Evolutionary conservation across 2,329 filamentous ascomycete species (phyloP).

Genomic region (Teratosphaeria destructans): DNA sequence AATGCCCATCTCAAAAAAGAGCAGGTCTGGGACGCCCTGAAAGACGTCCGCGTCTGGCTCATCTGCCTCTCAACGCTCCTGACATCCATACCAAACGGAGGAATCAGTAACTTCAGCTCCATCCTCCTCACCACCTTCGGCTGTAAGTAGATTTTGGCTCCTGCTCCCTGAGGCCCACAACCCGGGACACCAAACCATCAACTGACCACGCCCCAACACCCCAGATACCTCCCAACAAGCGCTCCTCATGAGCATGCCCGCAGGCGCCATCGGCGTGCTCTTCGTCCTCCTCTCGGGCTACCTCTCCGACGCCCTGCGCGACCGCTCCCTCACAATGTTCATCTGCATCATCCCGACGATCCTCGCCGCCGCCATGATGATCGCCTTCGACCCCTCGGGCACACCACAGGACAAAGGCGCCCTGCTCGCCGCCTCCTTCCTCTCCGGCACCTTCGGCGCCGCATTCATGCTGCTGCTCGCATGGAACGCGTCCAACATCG

Average conservation of each 20-base stretch:
- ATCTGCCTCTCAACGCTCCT: slow-evolving; percentile 2
- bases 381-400: slow-evolving; percentile 24
- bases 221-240: background rate
- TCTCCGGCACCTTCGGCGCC: slow-evolving; percentile 26
- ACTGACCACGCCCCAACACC: background rate
- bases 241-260: background rate
- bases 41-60: slow-evolving; percentile 31
- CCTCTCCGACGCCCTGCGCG: slow-evolving; percentile 28
- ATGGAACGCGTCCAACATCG: slow-evolving; percentile 38
- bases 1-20: slow-evolving; percentile 37
- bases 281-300: slow-evolving; percentile 14
- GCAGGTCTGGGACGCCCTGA: slow-evolving; percentile 30
- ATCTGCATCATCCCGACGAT: slow-evolving; percentile 38
- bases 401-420: slow-evolving; percentile 23
- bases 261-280: background rate
- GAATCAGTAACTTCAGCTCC: slow-evolving; percentile 2
- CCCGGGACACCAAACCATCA: background rate
- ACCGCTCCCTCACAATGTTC: slow-evolving; percentile 34
- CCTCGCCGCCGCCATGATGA: slow-evolving; percentile 32
- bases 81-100: slow-evolving; percentile 2
- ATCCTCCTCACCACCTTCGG: slow-evolving; percentile 1
- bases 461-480: slow-evolving; percentile 31
- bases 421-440: slow-evolving; percentile 23
- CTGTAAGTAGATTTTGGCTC: background rate
- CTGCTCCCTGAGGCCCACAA: no score